phyloP scores from a whole-genome alignment of 108 stramenopile genomes.

The Conticribra weissflogii region DNA sequence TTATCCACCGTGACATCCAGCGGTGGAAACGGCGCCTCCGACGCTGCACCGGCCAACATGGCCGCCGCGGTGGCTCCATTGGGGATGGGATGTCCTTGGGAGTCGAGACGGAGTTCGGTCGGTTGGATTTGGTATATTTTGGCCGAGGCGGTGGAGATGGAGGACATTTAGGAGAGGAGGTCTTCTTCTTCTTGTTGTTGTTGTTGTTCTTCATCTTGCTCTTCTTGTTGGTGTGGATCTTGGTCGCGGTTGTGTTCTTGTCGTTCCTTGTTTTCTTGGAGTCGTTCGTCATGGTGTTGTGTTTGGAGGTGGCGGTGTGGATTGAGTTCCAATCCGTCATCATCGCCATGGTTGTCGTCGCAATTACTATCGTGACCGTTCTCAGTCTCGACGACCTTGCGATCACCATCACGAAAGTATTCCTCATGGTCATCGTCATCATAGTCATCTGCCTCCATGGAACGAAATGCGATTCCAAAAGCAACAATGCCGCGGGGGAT shows the following conservation, averaged over 20 bases:
- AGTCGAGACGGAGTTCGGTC: slow-evolving; percentile 3
- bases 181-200: slow-evolving; percentile 9
- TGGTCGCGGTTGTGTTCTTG: not conserved
- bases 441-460: no score
- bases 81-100: not conserved
- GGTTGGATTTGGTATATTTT: slow-evolving; percentile 26
- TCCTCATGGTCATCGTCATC: no score
- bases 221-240: not conserved
- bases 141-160: slow-evolving; percentile 38
- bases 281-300: no score
- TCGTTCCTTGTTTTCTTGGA: no score
- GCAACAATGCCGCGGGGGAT: slow-evolving; percentile 20
- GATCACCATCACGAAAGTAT: no score
- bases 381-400: no score
- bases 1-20: not conserved
- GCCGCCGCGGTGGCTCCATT: not conserved
- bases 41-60: not conserved
- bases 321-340: slow-evolving; percentile 1
- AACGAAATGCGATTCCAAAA: slow-evolving; percentile 2
- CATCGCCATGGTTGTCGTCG: slow-evolving; percentile 1
- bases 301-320: not conserved
- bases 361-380: not conserved
- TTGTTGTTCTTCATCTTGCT: not conserved
- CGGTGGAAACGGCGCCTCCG: not conserved
- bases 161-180: slow-evolving; percentile 9